Base-by-base conservation (phyloP, 2,329 filamentous ascomycete species). In the Alternaria incomplexa region DNA sequence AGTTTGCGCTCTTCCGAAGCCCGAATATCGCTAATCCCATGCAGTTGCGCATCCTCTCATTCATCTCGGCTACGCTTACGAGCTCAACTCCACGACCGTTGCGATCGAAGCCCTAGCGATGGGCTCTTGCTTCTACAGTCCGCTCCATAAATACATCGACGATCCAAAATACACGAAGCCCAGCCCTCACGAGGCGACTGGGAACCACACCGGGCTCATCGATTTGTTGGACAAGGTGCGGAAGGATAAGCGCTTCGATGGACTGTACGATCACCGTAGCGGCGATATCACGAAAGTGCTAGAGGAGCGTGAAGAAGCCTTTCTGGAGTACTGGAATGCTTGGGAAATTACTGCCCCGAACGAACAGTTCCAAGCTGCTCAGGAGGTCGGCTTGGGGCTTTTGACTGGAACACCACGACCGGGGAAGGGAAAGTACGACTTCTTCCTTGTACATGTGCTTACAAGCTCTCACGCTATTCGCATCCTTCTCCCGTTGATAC, bases 31-130 rank as follows among this genome's bases (percentile, higher is more conserved):
- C 68, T 63, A 65, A 73, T 48, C 10, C 17, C 2, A 3, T 32
- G 20, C 47, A 95, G 92, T 97, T 64, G 95, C 91, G 17, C 93
- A 97, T 73, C 92, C 95, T 1, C 84, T 98, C n/a, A 96, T 98
- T 62, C 96, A 98, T 74, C 86, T 99, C 3, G 94, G 89, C n/a
- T 97, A 97, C 77, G 96, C 93, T 10, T 95, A 91, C 75, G 95
- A 99, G 82, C 85, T 98, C 72, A 88, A 92, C 65, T 96, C 88
- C 70, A 91, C 90, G 62, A 95, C 96, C 67, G 78, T 98, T 20
- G 94, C 90, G 51, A 96, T 97, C 81, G 96, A 99, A 83, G 92
- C 93, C 1, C 85, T 99, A 1, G 89, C 88, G 0, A 84, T 97
- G 64, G 84, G 89, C 0, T 81, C 87, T 17, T 87, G 86, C 62